Conservation (phyloP, 2,329 filamentous ascomycete species). For the Venturia aucupariae region DNA sequence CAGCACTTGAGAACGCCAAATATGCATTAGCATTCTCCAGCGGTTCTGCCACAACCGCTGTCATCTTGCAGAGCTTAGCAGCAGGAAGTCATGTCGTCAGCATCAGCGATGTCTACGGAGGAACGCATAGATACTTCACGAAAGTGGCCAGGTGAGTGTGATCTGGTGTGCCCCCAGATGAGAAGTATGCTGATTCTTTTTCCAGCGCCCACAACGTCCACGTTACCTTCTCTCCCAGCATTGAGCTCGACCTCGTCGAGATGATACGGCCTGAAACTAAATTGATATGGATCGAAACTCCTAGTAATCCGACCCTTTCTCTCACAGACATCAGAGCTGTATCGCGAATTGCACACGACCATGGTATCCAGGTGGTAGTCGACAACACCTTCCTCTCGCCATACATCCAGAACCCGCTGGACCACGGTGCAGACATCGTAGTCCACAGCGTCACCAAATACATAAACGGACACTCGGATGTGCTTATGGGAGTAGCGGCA, state of each 20-base stretch:
- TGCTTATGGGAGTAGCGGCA: conserved; percentile 93
- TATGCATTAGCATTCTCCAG: conserved; percentile 92
- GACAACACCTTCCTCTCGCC: conserved; percentile 98
- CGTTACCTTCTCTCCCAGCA: conserved; percentile 88
- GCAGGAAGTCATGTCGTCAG: conserved; percentile 89
- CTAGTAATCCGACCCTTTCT: conserved; percentile 86
- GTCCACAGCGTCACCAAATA: conserved; percentile 98
- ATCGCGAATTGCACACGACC: conserved; percentile 70
- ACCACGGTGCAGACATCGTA: conserved; percentile 92
- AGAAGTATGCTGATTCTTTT: neutral
- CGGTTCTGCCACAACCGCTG: conserved; percentile 87
- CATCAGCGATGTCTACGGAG: conserved; percentile 94
- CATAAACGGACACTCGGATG: conserved; percentile 94
- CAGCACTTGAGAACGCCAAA: conserved; percentile 83
- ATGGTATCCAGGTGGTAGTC: conserved; percentile 91
- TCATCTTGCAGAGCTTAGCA: conserved; percentile 84
- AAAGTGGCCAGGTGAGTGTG: conserved; percentile 63
- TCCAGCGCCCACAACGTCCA: conserved; percentile 73
- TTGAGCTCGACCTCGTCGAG: conserved; percentile 76
- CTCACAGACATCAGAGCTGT: conserved; percentile 90
- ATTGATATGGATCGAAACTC: conserved; percentile 93
- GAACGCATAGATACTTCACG: conserved; percentile 97
- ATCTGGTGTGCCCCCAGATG: neutral
- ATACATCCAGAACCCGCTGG: conserved; percentile 92
- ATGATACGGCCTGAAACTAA: conserved; percentile 86